phyloP scores from a whole-genome alignment of 2,329 filamentous ascomycete genomes.

The Aurifilum marmelostoma region DNA sequence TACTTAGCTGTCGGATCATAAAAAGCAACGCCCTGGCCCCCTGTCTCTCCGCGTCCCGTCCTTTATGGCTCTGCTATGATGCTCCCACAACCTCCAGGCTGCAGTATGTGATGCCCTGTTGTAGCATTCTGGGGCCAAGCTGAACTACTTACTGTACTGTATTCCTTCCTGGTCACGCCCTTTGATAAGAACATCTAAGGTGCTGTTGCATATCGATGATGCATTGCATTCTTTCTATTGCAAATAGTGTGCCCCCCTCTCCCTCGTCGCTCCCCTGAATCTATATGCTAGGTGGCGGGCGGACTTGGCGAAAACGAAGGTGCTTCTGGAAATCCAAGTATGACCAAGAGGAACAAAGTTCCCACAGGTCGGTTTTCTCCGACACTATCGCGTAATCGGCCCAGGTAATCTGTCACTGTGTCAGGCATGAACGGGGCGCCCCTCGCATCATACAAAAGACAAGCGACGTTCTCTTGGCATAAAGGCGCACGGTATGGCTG shows the following conservation, averaged over 20 bases:
- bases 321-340: neutral
- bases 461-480: neutral
- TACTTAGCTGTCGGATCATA: constrained; percentile 5
- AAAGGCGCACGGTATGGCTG: constrained; percentile 1
- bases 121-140: neutral
- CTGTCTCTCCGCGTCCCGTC: neutral
- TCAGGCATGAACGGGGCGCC: neutral
- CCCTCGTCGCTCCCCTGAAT: neutral
- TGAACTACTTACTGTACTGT: neutral
- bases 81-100: neutral
- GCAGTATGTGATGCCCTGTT: neutral
- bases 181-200: neutral
- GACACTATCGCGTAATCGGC: constrained; percentile 5
- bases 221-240: neutral
- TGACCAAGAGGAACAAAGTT: neutral
- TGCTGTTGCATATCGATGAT: neutral
- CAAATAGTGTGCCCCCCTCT: neutral
- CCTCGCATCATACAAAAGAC: neutral
- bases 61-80: neutral
- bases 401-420: constrained; percentile 2
- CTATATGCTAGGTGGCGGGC: neutral
- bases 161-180: neutral
- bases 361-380: constrained; percentile 5
- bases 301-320: neutral
- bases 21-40: neutral